Conservation (phyloP, 2,329 filamentous ascomycete species). For the Fusarium albidum region DNA sequence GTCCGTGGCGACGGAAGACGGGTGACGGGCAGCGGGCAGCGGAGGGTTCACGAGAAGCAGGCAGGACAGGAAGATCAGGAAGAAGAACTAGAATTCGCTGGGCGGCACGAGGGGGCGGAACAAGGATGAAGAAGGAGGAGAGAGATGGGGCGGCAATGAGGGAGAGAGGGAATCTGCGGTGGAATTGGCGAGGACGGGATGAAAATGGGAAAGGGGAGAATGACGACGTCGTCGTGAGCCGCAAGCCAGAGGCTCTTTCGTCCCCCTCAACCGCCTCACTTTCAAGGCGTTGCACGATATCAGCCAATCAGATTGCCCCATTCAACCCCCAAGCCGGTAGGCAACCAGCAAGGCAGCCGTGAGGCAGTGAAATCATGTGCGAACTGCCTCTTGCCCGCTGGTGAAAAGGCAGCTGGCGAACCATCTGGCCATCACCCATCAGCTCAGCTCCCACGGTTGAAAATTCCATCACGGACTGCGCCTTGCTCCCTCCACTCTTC, state of each 20-base stretch:
- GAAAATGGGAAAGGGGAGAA: background rate
- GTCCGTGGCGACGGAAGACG: background rate
- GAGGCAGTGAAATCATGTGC: background rate
- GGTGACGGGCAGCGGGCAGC: slow-evolving; percentile 8
- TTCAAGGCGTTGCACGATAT: slow-evolving; percentile 23
- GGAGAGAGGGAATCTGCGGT: slow-evolving; percentile 8
- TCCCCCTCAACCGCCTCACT: slow-evolving; percentile 28
- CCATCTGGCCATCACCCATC: slow-evolving; percentile 14
- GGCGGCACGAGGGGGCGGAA: slow-evolving; percentile 11
- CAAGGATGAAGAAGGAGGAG: background rate
- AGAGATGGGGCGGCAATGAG: slow-evolving; percentile 5
- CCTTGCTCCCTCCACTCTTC: background rate
- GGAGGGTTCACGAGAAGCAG: background rate
- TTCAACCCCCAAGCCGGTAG: slow-evolving; percentile 30
- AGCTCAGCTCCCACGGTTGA: background rate
- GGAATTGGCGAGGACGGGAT: slow-evolving; percentile 4
- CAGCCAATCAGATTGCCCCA: slow-evolving; percentile 18
- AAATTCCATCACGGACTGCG: background rate
- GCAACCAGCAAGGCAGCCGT: slow-evolving; percentile 25
- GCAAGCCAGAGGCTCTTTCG: background rate
- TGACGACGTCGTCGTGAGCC: background rate
- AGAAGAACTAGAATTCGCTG: slow-evolving; percentile 3
- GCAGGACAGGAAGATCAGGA: slow-evolving; percentile 4
- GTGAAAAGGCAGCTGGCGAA: slow-evolving; percentile 17
- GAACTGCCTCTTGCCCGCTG: slow-evolving; percentile 4